Percentiles rank a stretch among this genome's conserved stretches.
These are phyloP conservation scores for Calycina herbarum DNA, from an alignment of 2,329 filamentous ascomycete species.

Conservation along the genomic window DNA sequence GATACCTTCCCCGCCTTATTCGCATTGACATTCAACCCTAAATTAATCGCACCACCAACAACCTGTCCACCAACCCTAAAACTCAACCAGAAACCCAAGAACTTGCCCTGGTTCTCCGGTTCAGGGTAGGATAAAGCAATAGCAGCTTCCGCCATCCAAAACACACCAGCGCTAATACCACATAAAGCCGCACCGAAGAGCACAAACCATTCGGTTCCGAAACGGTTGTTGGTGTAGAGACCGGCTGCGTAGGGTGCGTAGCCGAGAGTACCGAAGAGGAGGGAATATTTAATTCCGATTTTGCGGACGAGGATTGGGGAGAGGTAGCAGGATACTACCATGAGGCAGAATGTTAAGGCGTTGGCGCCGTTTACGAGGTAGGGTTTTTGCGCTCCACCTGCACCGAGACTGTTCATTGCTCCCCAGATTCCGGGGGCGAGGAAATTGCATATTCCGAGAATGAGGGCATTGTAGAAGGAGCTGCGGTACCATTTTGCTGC, in stretches of 20 bases:
- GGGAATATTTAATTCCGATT: slow-evolving; percentile 68
- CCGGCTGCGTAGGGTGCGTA: slow-evolving; percentile 72
- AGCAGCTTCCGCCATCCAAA: slow-evolving; percentile 75
- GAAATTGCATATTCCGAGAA: slow-evolving; percentile 71
- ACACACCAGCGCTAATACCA: slow-evolving; percentile 57
- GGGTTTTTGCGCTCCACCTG: slow-evolving; percentile 64
- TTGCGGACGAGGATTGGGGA: slow-evolving; percentile 63
- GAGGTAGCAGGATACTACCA: slow-evolving; percentile 70
- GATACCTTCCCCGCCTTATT: slow-evolving; percentile 63
- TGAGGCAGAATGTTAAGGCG: slow-evolving; percentile 69
- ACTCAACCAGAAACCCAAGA: slow-evolving; percentile 67
- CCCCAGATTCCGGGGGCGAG: slow-evolving; percentile 71
- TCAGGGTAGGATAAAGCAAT: slow-evolving; percentile 74
- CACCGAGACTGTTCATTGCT: slow-evolving; percentile 72
- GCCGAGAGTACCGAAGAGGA: slow-evolving; percentile 71
- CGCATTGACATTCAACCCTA: slow-evolving; percentile 62
- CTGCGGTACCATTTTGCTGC: slow-evolving; percentile 64
- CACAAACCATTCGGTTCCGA: slow-evolving; percentile 66
- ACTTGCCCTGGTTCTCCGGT: slow-evolving; percentile 63
- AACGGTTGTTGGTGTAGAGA: slow-evolving; percentile 71
- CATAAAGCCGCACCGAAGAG: slow-evolving; percentile 49
- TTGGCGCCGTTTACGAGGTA: slow-evolving; percentile 68
- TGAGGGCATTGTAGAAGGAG: slow-evolving; percentile 70
- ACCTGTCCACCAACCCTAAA: slow-evolving; percentile 64
- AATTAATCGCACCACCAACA: slow-evolving; percentile 69